phyloP scores from a whole-genome alignment of 2,329 filamentous ascomycete genomes.

The Aschersonia sp. region DNA sequence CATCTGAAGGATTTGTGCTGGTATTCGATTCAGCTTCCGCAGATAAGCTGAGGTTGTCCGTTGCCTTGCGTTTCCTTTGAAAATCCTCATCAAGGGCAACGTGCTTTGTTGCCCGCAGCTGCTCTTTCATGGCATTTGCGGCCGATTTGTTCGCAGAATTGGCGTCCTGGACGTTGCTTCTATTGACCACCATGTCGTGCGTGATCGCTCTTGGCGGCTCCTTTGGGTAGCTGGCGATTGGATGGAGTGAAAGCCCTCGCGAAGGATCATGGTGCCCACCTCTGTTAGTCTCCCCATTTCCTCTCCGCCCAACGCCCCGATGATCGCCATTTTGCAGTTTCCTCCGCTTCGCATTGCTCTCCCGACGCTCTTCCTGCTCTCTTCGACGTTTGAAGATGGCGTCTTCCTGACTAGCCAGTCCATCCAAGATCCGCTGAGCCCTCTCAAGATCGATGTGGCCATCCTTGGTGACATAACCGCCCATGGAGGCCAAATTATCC shows the following conservation, averaged over 20 bases:
- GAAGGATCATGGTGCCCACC: constrained; percentile 20
- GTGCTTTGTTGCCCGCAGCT: constrained; percentile 39
- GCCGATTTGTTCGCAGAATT: constrained; percentile 88
- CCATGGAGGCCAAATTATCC: constrained; percentile 81
- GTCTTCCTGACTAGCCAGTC: constrained; percentile 84
- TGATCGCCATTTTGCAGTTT: constrained; percentile 49
- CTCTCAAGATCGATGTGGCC: constrained; percentile 77
- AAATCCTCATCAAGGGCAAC: constrained; percentile 16
- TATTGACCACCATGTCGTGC: constrained; percentile 78
- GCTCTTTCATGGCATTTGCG: constrained; percentile 72
- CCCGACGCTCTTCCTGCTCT: constrained; percentile 70
- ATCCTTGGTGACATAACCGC: constrained; percentile 91
- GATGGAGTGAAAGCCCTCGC: constrained; percentile 16
- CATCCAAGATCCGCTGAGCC: constrained; percentile 76
- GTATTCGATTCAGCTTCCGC: neutral
- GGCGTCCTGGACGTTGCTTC: constrained; percentile 47
- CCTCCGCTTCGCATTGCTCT: constrained; percentile 64
- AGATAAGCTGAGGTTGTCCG: constrained; percentile 12
- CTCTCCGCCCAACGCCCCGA: neutral
- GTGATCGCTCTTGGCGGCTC: constrained; percentile 48
- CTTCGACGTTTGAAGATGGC: constrained; percentile 81
- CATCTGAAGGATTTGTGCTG: constrained; percentile 22
- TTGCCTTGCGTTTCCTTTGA: constrained; percentile 59
- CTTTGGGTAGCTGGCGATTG: constrained; percentile 35
- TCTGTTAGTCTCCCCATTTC: constrained; percentile 7